Percentiles rank a stretch among this genome's conserved stretches.
phyloP scores from a whole-genome alignment of 225 moss, liverwort and hornwort species.

The Lunularia cruciata region DNA sequence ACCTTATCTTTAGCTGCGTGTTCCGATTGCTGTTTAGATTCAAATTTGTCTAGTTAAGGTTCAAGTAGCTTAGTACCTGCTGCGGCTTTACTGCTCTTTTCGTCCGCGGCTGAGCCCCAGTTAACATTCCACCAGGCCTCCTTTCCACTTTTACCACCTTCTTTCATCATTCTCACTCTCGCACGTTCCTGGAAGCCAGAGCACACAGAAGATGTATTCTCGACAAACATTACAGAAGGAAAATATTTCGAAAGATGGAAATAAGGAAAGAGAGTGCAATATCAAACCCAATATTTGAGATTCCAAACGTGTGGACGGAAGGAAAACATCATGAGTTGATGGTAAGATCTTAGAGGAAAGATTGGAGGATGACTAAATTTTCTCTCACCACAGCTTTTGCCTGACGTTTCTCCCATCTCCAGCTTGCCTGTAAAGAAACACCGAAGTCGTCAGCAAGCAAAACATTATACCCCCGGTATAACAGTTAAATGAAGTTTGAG shows the following conservation, averaged over 20 bases:
- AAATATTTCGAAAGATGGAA: not conserved
- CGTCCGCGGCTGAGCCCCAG: conserved; percentile 57
- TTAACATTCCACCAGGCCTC: conserved; percentile 83
- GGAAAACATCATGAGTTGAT: not conserved
- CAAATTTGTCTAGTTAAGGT: too few relatives aligned
- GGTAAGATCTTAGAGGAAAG: too few relatives aligned
- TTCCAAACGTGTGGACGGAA: not conserved
- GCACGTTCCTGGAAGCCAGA: conserved; percentile 57
- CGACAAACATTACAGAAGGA: too few relatives aligned
- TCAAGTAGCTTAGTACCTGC: conserved; percentile 54
- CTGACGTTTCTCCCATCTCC: conserved; percentile 99
- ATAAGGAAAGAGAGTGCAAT: too few relatives aligned
- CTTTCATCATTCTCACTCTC: conserved; percentile 88
- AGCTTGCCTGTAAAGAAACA: conserved; percentile 63
- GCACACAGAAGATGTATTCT: not conserved
- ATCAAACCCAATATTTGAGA: too few relatives aligned
- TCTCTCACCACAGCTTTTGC: conserved; percentile 66
- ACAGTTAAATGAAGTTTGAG: too few relatives aligned
- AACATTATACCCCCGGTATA: too few relatives aligned
- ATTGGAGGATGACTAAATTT: too few relatives aligned
- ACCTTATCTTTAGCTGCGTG: too few relatives aligned
- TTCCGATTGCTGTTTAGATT: too few relatives aligned
- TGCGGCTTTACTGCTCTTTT: conserved; percentile 52
- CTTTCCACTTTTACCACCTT: conserved; percentile 51
- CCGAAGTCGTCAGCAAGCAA: not conserved